These are phyloP conservation scores for Austroboletus olivaceoglutinosus DNA, from an alignment of 1,284 basidiomycete species.

Conservation along the genomic window DNA sequence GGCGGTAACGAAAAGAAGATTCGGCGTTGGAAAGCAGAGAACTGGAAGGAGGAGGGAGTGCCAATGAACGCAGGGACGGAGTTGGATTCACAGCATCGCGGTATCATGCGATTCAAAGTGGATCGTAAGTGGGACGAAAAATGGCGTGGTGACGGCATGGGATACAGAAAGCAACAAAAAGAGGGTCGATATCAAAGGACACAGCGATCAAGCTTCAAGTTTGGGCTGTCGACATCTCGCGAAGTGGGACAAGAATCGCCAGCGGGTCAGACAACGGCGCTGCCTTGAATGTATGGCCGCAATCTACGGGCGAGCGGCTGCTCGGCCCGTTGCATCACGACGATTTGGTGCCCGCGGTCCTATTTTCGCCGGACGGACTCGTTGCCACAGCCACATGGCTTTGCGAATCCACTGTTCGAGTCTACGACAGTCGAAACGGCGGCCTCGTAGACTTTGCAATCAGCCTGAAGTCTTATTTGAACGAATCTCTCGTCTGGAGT, in stretches of 20 bases:
- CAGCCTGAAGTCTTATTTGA: neutral
- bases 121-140: too few relatives aligned
- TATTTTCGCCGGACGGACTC: slow-evolving; percentile 13
- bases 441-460: slow-evolving; percentile 2
- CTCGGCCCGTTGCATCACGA: neutral
- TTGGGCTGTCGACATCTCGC: too few relatives aligned
- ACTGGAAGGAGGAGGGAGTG: too few relatives aligned
- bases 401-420: neutral
- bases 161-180: too few relatives aligned
- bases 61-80: too few relatives aligned
- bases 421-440: slow-evolving; percentile 1
- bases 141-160: too few relatives aligned
- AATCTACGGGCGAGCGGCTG: neutral
- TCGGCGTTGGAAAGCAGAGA: neutral
- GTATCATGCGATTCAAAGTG: too few relatives aligned
- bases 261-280: slow-evolving; percentile 7
- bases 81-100: too few relatives aligned
- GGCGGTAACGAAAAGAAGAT: neutral
- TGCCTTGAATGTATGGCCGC: slow-evolving; percentile 6
- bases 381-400: slow-evolving; percentile 6
- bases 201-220: too few relatives aligned
- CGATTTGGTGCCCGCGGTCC: neutral
- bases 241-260: neutral
- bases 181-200: too few relatives aligned
- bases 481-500: too few relatives aligned